A percentile compares a stretch with the other conserved stretches of the same genome.
phyloP scores from a whole-genome alignment of 2,329 filamentous ascomycete species.

The Tolypocladium cylindrosporum region DNA sequence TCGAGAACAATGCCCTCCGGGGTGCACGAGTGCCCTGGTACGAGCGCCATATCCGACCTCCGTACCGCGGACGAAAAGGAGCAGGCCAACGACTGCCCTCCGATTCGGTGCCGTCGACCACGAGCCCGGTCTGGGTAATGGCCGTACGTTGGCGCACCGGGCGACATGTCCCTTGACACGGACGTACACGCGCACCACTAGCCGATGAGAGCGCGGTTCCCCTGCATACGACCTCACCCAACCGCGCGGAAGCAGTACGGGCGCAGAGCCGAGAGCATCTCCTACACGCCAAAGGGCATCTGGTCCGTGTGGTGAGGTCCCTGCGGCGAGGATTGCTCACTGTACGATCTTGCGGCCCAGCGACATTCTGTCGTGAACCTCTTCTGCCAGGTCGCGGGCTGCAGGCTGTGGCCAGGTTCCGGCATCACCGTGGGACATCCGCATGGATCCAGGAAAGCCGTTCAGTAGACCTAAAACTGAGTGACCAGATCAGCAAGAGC shows the following conservation, averaged over 20 bases:
- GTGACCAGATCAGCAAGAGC: slow-evolving; percentile 27
- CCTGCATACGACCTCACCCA: slow-evolving; percentile 54
- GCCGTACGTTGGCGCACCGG: slow-evolving; percentile 41
- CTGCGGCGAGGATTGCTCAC: slow-evolving; percentile 37
- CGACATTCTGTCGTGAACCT: slow-evolving; percentile 42
- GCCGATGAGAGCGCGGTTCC: too few relatives aligned
- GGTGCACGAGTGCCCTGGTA: slow-evolving; percentile 23
- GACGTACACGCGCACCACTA: too few relatives aligned
- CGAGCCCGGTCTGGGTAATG: slow-evolving; percentile 46
- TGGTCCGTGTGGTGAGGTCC: slow-evolving; percentile 49
- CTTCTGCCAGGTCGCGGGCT: slow-evolving; percentile 34
- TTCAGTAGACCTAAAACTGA: slow-evolving; percentile 34
- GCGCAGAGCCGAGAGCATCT: slow-evolving; percentile 48
- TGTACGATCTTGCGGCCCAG: slow-evolving; percentile 49
- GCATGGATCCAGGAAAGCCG: slow-evolving; percentile 28
- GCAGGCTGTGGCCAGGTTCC: slow-evolving; percentile 39
- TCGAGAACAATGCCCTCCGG: slow-evolving; percentile 32
- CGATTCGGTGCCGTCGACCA: slow-evolving; percentile 55
- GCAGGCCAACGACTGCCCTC: slow-evolving; percentile 29
- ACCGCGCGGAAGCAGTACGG: slow-evolving; percentile 57
- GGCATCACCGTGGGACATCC: slow-evolving; percentile 33
- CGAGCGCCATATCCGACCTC: slow-evolving; percentile 40
- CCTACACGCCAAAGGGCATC: slow-evolving; percentile 47
- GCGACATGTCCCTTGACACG: slow-evolving; percentile 34
- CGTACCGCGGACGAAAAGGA: slow-evolving; percentile 31